These are phyloP conservation scores for Globisporangium irregulare DNA, from an alignment of 352 stramenopile genomes.

Conservation along the genomic window DNA sequence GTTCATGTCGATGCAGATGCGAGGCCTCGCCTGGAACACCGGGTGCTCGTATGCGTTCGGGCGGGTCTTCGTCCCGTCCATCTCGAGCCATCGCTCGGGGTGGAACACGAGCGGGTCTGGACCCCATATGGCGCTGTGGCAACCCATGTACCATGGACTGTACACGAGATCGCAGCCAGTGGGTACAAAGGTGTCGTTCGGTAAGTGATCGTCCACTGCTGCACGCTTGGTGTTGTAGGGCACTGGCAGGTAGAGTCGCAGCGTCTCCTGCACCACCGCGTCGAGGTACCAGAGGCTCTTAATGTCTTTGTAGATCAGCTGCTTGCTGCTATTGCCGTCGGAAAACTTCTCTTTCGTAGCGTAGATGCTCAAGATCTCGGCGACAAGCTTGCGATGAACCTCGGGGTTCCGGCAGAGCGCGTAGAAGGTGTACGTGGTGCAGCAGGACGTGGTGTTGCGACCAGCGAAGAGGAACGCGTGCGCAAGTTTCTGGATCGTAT, in stretches of 20 bases:
- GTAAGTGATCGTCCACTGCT: constrained; percentile 8
- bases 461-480: constrained; percentile 47
- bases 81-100: constrained; percentile 68
- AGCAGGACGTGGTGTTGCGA: constrained; percentile 35
- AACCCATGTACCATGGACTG: constrained; percentile 75
- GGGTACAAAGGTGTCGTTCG: constrained; percentile 25
- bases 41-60: constrained; percentile 67
- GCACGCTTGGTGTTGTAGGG: constrained; percentile 66
- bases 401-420: constrained; percentile 6
- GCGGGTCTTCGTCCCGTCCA: constrained; percentile 25
- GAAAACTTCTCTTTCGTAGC: background rate
- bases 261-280: constrained; percentile 67
- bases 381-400: background rate
- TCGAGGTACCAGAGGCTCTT: constrained; percentile 65
- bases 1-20: constrained; percentile 71
- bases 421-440: constrained; percentile 7
- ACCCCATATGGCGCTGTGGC: constrained; percentile 30
- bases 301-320: constrained; percentile 41
- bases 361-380: constrained; percentile 4
- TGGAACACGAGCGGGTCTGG: constrained; percentile 47
- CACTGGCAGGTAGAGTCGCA: constrained; percentile 70
- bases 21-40: constrained; percentile 65
- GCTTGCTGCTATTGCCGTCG: background rate
- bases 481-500: constrained; percentile 18
- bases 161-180: constrained; percentile 61